These are phyloP conservation scores for Nitzschia inconspicua DNA, from an alignment of 108 stramenopile species.

Conservation along the genomic window DNA sequence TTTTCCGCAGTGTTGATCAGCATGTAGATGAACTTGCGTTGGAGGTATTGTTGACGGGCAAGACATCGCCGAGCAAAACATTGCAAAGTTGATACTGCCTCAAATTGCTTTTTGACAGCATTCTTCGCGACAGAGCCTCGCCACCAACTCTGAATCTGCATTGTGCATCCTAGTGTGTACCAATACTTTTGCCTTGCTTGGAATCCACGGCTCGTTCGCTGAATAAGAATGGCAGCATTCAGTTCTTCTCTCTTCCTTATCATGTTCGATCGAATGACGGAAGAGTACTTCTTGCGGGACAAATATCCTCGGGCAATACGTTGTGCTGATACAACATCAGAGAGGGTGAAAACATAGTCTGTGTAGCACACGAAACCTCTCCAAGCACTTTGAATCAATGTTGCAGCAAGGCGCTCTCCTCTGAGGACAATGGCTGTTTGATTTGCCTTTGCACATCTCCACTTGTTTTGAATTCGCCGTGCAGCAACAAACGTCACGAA, in stretches of 20 bases:
- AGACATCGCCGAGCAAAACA: slow-evolving; percentile 28
- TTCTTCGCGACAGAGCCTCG: slow-evolving; percentile 22
- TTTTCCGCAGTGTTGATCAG: slow-evolving; percentile 19
- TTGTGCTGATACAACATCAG: slow-evolving; percentile 62
- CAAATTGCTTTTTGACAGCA: background rate
- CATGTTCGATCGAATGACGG: background rate
- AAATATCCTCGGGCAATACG: slow-evolving; percentile 38
- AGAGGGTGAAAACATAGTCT: slow-evolving; percentile 54
- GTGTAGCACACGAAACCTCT: slow-evolving; percentile 58
- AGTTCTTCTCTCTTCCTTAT: background rate
- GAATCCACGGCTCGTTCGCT: slow-evolving; percentile 62
- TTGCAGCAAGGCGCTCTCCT: slow-evolving; percentile 34
- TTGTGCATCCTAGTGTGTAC: slow-evolving; percentile 51
- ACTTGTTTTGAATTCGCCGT: slow-evolving; percentile 25
- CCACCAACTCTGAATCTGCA: slow-evolving; percentile 50
- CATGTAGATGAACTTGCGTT: slow-evolving; percentile 31
- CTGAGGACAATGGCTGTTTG: slow-evolving; percentile 8
- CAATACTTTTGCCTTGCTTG: slow-evolving; percentile 44
- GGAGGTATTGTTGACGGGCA: slow-evolving; percentile 29
- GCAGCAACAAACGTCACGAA: slow-evolving; percentile 27
- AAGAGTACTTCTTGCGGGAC: slow-evolving; percentile 16
- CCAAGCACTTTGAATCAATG: slow-evolving; percentile 60
- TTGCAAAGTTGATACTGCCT: slow-evolving; percentile 24
- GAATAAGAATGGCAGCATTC: slow-evolving; percentile 39
- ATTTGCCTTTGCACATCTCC: slow-evolving; percentile 23